A percentile compares a stretch with the other conserved stretches of the same genome.
Evolutionary conservation across 2,329 filamentous ascomycete species (phyloP).

Genomic region (Phialocephala subalpina): DNA sequence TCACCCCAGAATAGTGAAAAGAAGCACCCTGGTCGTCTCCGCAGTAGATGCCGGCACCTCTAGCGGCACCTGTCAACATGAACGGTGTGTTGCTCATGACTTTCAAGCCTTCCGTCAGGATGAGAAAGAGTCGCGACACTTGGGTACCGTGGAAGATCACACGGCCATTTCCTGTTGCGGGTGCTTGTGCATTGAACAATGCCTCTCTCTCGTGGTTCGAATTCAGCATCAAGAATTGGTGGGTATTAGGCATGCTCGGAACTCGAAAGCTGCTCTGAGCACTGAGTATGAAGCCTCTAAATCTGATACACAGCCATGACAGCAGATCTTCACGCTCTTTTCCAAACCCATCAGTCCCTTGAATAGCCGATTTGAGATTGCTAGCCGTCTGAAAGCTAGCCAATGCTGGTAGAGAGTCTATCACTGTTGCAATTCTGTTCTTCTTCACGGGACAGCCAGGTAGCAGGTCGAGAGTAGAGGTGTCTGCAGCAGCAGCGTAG

Average conservation of each 20-base stretch:
- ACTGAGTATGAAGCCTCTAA: conserved; percentile 17
- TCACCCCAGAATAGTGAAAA: not conserved
- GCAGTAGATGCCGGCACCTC: conserved; percentile 13
- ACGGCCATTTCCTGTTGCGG: conserved; percentile 7
- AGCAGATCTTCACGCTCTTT: conserved; percentile 12
- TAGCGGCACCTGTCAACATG: conserved; percentile 6
- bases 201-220: conserved; percentile 11
- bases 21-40: conserved; percentile 5
- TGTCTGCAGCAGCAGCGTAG: conserved; percentile 10
- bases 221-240: conserved; percentile 16
- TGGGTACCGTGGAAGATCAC: conserved; percentile 16
- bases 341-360: not conserved
- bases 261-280: conserved; percentile 14
- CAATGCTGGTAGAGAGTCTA: conserved; percentile 9
- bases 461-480: conserved; percentile 9
- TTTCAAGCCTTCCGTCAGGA: conserved; percentile 12
- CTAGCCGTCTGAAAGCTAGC: conserved; percentile 5
- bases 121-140: conserved; percentile 9
- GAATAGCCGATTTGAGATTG: conserved; percentile 7
- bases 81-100: conserved; percentile 9
- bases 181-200: not conserved
- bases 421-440: not conserved
- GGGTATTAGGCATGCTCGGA: conserved; percentile 12
- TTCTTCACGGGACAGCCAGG: conserved; percentile 9
- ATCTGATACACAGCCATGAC: conserved; percentile 19